These are phyloP conservation scores for Dioscorea zingiberensis DNA, from an alignment of 106 monocot species.

Conservation along the genomic window DNA sequence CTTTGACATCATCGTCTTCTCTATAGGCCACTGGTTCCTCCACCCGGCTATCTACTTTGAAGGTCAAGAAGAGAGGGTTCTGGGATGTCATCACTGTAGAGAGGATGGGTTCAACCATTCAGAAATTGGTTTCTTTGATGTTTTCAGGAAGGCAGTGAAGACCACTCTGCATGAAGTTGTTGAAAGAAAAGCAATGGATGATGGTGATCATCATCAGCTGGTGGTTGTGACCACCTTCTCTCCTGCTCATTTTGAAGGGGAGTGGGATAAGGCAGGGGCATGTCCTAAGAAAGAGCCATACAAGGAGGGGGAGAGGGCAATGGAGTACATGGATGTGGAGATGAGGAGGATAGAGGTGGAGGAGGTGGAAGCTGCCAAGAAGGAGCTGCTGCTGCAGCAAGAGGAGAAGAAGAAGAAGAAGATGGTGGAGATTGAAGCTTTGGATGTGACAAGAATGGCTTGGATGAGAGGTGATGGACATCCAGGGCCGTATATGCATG, in stretches of 20 bases:
- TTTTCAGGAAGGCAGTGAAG: constrained; percentile 44
- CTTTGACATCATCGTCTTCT: constrained; percentile 52
- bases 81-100: constrained; percentile 83
- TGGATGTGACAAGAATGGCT: constrained; percentile 85
- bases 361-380: constrained; percentile 29
- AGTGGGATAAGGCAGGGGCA: constrained; percentile 76
- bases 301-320: constrained; percentile 48
- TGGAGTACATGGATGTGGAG: constrained; percentile 60
- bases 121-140: constrained; percentile 77
- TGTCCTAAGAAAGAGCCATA: constrained; percentile 72
- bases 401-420: background rate
- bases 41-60: constrained; percentile 61
- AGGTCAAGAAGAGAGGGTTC: constrained; percentile 6
- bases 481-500: constrained; percentile 77
- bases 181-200: background rate
- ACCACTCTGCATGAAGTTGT: constrained; percentile 23
- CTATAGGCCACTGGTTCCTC: constrained; percentile 85
- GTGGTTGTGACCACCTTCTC: constrained; percentile 85
- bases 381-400: background rate
- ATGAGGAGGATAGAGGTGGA: constrained; percentile 55
- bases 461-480: constrained; percentile 74
- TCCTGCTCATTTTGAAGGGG: constrained; percentile 91
- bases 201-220: constrained; percentile 6
- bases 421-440: constrained; percentile 26
- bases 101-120: constrained; percentile 43